Base-by-base conservation (phyloP, 768 basidiomycete genomes). In the Boletus tomentosulus region DNA sequence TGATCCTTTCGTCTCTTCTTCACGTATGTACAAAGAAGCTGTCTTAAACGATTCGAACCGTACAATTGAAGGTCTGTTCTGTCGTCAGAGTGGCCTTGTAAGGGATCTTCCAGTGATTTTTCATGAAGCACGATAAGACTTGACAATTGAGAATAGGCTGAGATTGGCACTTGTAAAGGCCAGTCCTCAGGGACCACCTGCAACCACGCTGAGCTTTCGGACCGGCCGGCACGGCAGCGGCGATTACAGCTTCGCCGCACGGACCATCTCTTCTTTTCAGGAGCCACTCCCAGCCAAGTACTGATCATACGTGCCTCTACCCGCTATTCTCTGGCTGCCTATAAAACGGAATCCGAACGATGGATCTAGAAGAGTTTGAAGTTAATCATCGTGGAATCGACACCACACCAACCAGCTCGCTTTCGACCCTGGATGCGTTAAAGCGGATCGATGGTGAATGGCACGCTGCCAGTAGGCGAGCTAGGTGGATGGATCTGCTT, bases 401-500 rank as follows among this genome's bases (percentile, higher is more conserved):
- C 37, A 15, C 28, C 30, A 22, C 41, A 30, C 7, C 44, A 12
- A 30, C 38, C 9, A 2, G 8, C 31, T 49, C 54, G 35, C 33
- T 56, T 35, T 62, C 66, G 35, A 41, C 64, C 15, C 16, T 49
- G 12, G 47, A 62, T 13, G 67, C 74, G 2, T 50, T 76, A 15
- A 51, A 59, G 19, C 57, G 58, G 50, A 50, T 77, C 7, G 75
- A 77, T 57, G 57, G 54, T 13, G 53, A 53, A 43, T 80, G 79
- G 79, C 79, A 74, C 55, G 57, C 65, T 28, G 63, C 67, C 27
- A 69, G 66, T 62, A 68, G 73, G 53, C 55, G 62, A 27, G 76
- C 74, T 12, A 63, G 80, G 53, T 81, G 79, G 81, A 86, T 87
- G 85, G 86, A 87, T 64, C 72, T 87, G 9, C 68, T 87, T 28